Evolutionary conservation across 1,284 basidiomycete species (phyloP).

Genomic region (Cystobasidium sp.): DNA sequence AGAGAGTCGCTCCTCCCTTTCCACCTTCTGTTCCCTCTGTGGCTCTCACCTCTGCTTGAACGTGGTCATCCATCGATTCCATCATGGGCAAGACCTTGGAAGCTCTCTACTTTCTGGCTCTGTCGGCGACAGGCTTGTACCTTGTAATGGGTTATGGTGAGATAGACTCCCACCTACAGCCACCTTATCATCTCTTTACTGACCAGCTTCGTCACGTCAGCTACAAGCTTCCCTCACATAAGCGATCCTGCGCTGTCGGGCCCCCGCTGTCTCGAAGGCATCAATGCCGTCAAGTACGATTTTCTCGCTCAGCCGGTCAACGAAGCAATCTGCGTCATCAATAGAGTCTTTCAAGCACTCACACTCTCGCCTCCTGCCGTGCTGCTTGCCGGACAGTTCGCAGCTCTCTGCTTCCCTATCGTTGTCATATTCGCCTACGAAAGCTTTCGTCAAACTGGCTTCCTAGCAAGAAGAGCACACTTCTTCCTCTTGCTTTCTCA

Average conservation of each 20-base stretch:
- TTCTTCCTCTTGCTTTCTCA: conserved; percentile 34
- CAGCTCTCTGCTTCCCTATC: conserved; percentile 14
- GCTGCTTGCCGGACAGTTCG: conserved; percentile 29
- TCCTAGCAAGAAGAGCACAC: conserved; percentile 28
- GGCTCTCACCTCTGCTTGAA: not conserved
- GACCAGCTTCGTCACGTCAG: not conserved
- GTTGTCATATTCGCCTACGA: conserved; percentile 30
- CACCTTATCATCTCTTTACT: not conserved
- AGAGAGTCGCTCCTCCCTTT: not conserved
- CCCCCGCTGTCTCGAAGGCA: not conserved
- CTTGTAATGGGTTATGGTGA: conserved; percentile 16
- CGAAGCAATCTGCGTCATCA: conserved; percentile 29
- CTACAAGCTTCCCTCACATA: conserved; percentile 19
- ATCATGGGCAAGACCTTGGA: conserved; percentile 26
- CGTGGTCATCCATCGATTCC: not conserved
- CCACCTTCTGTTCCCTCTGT: not conserved
- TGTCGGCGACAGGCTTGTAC: conserved; percentile 18
- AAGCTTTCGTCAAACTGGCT: conserved; percentile 25
- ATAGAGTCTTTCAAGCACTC: conserved; percentile 28
- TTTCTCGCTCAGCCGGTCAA: conserved; percentile 26
- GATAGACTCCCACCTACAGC: not conserved
- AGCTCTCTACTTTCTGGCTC: conserved; percentile 22
- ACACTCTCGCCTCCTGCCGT: conserved; percentile 1
- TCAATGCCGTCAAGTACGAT: conserved; percentile 10
- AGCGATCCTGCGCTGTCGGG: conserved; percentile 6